Base-by-base conservation (phyloP, 2,329 filamentous ascomycete genomes). In the Drechslera avenae region DNA sequence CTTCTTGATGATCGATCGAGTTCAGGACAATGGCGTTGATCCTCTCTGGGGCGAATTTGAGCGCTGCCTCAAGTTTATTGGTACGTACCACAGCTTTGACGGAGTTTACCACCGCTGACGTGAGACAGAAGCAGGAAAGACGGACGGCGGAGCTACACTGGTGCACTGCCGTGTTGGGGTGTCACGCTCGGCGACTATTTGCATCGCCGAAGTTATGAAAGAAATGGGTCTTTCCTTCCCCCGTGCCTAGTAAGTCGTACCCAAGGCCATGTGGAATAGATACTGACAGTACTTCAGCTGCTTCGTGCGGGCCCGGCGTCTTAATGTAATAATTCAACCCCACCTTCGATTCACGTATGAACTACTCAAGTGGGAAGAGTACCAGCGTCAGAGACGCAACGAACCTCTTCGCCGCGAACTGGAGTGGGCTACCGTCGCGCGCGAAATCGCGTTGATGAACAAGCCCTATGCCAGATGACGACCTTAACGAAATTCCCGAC, bases 291-390 rank as follows among this genome's bases (percentile, higher is more conserved):
- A 2, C 7, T 19, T 9, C 34, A 83, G 82, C 74, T 97, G 94
- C 73, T 97, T 93, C 73, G 94, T 99, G 31, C 87, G 94, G 26
- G 94, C 94, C 16, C 84, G 94, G 45, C 83, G 94, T 54, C 80
- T 99, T 39, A 99, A 99, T 68, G 94, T 99, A 44, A 99, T 99
- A 58, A 97, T 99, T 58, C 94, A 99, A 73, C 94, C 94, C 10
- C 93, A 99, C 77, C 81, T 99, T 48, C 84, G 91, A 51, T 99
- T 99, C 75, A 89, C 89, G 61, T 81, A 97, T 68, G 94, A 99
- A 76, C 82, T 99, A 23, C 81, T 99, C 42, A 95, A 95, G 73
- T 97, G 93, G 91, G 94, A 99, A 74, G 93, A 97, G 73, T 75
- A 82, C 26, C 84, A 92, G 54, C 84, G 83, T 66, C 73, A 81